Percentiles rank a stretch among this genome's conserved stretches.
These are phyloP conservation scores for Dictyostelium capitatum DNA, from an alignment of 78 protist species.

Conservation along the genomic window DNA sequence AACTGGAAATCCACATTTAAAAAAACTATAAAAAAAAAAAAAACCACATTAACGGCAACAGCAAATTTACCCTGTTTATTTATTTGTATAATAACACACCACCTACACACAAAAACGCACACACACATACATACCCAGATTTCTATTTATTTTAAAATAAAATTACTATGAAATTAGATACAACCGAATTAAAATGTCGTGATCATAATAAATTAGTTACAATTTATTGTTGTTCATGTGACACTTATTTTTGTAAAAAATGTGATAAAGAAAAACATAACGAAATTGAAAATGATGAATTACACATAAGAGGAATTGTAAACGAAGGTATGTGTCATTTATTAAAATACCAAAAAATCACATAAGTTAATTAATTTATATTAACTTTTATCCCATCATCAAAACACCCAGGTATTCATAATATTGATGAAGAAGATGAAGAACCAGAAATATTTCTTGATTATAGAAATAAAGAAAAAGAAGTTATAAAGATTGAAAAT, in stretches of 20 bases:
- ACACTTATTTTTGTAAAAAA: constrained; percentile 29
- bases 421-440: constrained; percentile 13
- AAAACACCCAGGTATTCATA: not conserved
- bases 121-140: not conserved
- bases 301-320: constrained; percentile 40
- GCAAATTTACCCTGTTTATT: not conserved
- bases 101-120: too few relatives aligned
- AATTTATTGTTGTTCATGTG: constrained; percentile 60
- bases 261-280: constrained; percentile 59
- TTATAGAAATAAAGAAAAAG: not conserved
- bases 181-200: not conserved
- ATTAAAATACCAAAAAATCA: not conserved
- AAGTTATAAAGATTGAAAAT: not conserved
- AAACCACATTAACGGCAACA: not conserved
- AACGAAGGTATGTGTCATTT: not conserved
- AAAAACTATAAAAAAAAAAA: not conserved
- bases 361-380: too few relatives aligned
- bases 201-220: constrained; percentile 12
- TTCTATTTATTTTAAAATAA: not conserved
- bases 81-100: not conserved
- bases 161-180: not conserved
- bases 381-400: too few relatives aligned
- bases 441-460: not conserved
- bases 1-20: not conserved
- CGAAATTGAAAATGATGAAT: not conserved